Base-by-base conservation (phyloP, 352 stramenopile species). In the Halophytophthora polymorphica region DNA sequence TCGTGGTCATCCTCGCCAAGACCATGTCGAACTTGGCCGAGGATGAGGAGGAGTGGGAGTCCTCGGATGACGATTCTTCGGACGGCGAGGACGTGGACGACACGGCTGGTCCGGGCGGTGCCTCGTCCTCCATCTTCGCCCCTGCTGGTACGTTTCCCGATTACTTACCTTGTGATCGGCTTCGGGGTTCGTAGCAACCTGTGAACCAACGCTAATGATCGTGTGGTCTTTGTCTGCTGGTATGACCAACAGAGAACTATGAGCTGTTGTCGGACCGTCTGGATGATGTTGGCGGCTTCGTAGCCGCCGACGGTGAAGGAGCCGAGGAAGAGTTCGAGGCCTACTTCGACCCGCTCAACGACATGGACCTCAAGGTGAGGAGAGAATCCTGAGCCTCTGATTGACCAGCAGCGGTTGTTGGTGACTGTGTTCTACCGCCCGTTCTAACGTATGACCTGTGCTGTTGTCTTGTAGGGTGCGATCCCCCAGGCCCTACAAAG, bases 11-110 rank as follows among this genome's bases (percentile, higher is more conserved):
- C 40, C 57, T 91, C 33, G 77, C 77, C 11, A 89, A 89, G 65
- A 88, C 80, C 11, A 68, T 86, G 56, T 61, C 63, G 13, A 75
- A 88, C 17, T 56, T 93, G 7, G 74, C 74, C 8, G 79, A 90
- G 38, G 82, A 93, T 0, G 78, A 90, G 53, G 82, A 93, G 11
- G 78, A 88, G 34, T 88, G 77, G 77, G 71, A 88, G 50, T 84
- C 76, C 6, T 86, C 74, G 21, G 76, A 88, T 11, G 76, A 86
- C 13, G 73, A 88, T n/a, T 86, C 68, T 23, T 83, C 69, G 13
- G 81, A 86, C 42, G 77, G 80, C 17, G 75, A 88, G 42, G 75
- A 64, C 10, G 66, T 77, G 14, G 64, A 66, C 15, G 65, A 64
- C 1, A 61, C 37, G 33, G 36, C 42, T 29, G 38, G 35, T 7